A percentile compares a stretch with the other conserved stretches of the same genome.
These are phyloP conservation scores for Bothriochloa decipiens DNA, from an alignment of 176 grass and related monocot species.

Conservation along the genomic window DNA sequence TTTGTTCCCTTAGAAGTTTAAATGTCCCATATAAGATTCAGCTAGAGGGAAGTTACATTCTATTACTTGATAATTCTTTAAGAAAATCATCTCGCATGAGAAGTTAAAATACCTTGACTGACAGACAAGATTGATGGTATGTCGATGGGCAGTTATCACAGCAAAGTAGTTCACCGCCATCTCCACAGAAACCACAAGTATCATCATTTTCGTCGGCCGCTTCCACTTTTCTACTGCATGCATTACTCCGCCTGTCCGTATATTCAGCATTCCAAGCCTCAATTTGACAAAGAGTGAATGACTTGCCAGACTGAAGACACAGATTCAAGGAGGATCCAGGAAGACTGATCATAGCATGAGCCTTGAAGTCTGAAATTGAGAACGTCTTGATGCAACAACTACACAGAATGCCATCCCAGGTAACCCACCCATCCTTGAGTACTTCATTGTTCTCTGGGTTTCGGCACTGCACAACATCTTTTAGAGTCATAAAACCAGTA, in stretches of 20 bases:
- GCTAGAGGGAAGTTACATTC: background rate
- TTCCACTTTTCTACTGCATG: constrained; percentile 48
- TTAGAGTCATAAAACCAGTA: constrained; percentile 71
- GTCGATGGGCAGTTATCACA: constrained; percentile 95
- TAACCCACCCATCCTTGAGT: constrained; percentile 80
- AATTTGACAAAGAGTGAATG: constrained; percentile 73
- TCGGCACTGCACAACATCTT: constrained; percentile 78
- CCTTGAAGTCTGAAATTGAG: constrained; percentile 76
- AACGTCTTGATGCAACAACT: constrained; percentile 74
- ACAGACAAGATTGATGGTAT: constrained; percentile 83
- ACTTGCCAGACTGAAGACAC: constrained; percentile 86
- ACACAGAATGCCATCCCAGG: constrained; percentile 79
- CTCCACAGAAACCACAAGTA: constrained; percentile 90
- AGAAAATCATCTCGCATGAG: background rate
- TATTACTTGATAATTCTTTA: background rate
- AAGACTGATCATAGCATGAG: constrained; percentile 63
- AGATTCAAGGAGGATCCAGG: constrained; percentile 70
- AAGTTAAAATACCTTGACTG: constrained; percentile 63
- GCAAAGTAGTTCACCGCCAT: constrained; percentile 92
- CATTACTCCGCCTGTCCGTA: constrained; percentile 56
- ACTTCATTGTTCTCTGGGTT: constrained; percentile 63
- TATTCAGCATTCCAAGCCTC: constrained; percentile 91
- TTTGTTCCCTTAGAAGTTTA: no score
- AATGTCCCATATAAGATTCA: background rate
- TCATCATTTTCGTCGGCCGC: constrained; percentile 82